Base-by-base conservation (phyloP, 148 eudicot species). In the Fagopyrum homotropicum region DNA sequence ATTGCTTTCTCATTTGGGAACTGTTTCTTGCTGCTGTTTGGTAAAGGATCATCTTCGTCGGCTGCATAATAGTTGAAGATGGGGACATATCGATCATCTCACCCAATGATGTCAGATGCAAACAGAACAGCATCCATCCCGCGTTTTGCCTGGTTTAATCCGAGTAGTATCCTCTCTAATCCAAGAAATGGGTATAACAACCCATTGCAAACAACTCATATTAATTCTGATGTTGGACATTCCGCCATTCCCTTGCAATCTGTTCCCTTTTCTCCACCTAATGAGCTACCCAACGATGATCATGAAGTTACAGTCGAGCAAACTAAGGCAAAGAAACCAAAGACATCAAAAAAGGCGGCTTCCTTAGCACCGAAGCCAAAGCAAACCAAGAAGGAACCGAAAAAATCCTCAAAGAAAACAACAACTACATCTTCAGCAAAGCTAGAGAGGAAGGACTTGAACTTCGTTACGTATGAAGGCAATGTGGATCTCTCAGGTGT, bases 241-340 rank as follows among this genome's bases (percentile, higher is more conserved):
- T 45, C 78, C 15, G 84, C 89, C 40, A 48, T 89, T 55, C 91
- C 91, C 14, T 57, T 81, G 72, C 68, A 82, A 9, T 73, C 85
- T 43, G 47, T 87, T 35, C 30, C 77, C 55, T 83, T 87, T 35
- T 69, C 64, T 55, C 88, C 90, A 12, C 68, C 69, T 51, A 22
- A 75, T 68, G 84, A 84, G 75, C 77, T 74, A 40, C 26, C 83
- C 7, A 73, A 64, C 47, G 43, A 64, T 57, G 54, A 73, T 10
- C 57, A 76, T 69, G 46, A 75, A 54, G 46, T 59, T 45, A 81
- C 66, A 47, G 16, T 54, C 63, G 72, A 77, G 35, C 77, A 82
- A 14, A 7, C 77, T 9, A 78, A 74, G 59, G 16, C 52, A 4
- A 86, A 85, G 81, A 84, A 84, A 80, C 85, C 76, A 30, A 86